Evolutionary conservation across 192 early-diverging fungal genomes (phyloP).

Genomic region (Glomus cerebriforme): DNA sequence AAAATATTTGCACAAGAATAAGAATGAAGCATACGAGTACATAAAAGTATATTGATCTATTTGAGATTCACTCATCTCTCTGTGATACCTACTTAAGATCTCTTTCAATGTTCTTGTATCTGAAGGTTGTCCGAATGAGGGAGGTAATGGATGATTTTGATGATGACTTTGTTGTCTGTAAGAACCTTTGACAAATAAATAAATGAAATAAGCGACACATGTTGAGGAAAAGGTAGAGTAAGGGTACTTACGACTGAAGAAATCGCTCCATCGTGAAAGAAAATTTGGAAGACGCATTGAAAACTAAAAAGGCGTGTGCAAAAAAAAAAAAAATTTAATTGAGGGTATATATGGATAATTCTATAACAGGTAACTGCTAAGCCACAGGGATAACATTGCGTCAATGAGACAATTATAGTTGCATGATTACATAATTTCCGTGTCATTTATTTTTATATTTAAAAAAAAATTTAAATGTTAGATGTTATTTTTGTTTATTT

Average conservation of each 20-base stretch:
- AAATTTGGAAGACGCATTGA: slow-evolving; percentile 1
- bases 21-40: slow-evolving; percentile 21
- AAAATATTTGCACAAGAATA: slow-evolving; percentile 17
- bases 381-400: too few relatives aligned
- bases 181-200: not conserved
- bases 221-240: not conserved
- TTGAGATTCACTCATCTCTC: slow-evolving; percentile 27
- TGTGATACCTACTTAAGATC: slow-evolving; percentile 6
- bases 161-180: slow-evolving; percentile 14
- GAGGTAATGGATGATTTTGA: slow-evolving; percentile 9
- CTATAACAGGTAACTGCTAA: too few relatives aligned
- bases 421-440: too few relatives aligned
- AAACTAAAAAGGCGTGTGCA: not conserved
- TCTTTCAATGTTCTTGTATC: slow-evolving; percentile 8
- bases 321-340: not conserved
- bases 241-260: not conserved
- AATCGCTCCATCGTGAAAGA: not conserved
- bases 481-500: too few relatives aligned
- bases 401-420: too few relatives aligned
- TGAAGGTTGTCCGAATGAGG: slow-evolving; percentile 11
- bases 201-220: not conserved
- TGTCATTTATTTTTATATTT: too few relatives aligned
- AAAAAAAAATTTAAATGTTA: too few relatives aligned
- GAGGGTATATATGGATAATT: not conserved
- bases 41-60: slow-evolving; percentile 12